Evolutionary conservation across 2,329 filamentous ascomycete species (phyloP), one percentile per base, ranked within the genome.

Genomic region (Dactylellina cionopaga): DNA sequence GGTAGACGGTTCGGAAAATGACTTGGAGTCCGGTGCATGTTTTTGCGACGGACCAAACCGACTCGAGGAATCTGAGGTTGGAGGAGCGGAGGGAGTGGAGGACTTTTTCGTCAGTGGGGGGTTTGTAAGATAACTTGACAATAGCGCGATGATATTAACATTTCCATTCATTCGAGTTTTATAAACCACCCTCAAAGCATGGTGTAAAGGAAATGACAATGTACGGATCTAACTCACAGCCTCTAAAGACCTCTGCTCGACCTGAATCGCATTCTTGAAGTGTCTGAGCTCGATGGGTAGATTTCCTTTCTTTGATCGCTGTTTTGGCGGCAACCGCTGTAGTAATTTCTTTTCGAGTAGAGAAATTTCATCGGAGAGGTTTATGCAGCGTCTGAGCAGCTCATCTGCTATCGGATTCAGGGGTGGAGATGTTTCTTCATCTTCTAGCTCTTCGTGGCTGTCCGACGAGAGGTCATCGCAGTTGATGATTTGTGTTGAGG

Each of bases 31-130:
- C 84, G 0, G 78, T 81, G 63, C 85, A 87, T 15, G 80, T 81
- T 78, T 88, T 90, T 13, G 87, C 87, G 19, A 85, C 83, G 25
- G 80, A 79, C 89, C 89, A 91, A 1, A 90, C 82, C 4, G 85
- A 83, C 74, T 87, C 84, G 59, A 88, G 86, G 77, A 89, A 90
- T 0, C 86, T 84, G 9, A 90, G 77, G 79, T 91, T 91, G 0
- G 87, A 89, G 5, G 87, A 89, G 52, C 85, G 83, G 46, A 90
- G 81, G 25, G 85, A 84, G 77, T 89, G 86, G n/a, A 82, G 78
- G n/a, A n/a, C n/a, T 13, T 82, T 77, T 59, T 81, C 80, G 44
- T 76, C 77, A 10, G 71, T 63, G 31, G 62, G 74, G 3, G 63
- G 37, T n/a, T 49, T 68, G 41, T 75, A 75, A 11, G 59, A 54